Evolutionary conservation across 768 basidiomycete species (phyloP).

Genomic region (Russula foetens): DNA sequence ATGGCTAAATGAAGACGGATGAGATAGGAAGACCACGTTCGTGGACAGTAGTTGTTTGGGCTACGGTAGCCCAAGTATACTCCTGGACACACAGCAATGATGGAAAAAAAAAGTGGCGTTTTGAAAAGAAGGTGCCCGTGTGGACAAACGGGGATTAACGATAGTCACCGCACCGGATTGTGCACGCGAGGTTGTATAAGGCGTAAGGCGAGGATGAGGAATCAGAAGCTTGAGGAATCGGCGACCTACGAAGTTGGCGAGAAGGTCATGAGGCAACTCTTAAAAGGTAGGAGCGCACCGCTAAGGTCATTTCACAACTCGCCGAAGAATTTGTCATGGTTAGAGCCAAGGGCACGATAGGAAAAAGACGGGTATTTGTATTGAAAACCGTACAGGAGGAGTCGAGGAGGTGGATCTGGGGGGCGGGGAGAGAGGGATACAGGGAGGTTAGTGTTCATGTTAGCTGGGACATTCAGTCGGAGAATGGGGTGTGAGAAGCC

Average conservation of each 20-base stretch:
- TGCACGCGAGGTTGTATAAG: too few species aligned
- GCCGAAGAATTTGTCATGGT: not conserved
- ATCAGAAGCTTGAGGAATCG: not conserved
- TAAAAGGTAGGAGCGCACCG: not conserved
- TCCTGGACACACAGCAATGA: too few species aligned
- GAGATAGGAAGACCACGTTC: not conserved
- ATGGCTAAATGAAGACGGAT: not conserved
- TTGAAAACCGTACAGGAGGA: not conserved
- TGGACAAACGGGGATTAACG: not conserved
- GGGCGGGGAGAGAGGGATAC: not conserved
- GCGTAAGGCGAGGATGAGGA: too few species aligned
- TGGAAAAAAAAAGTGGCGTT: not conserved
- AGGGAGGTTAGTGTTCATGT: not conserved
- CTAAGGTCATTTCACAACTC: not conserved
- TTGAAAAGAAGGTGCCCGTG: not conserved
- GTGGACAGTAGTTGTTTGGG: too few species aligned
- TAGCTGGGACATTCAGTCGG: constrained; percentile 2
- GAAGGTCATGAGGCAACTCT: constrained; percentile 2
- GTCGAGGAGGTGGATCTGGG: not conserved
- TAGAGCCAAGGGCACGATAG: not conserved
- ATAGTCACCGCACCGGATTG: not conserved
- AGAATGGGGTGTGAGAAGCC: constrained; percentile 11
- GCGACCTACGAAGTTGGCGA: not conserved
- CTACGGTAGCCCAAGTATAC: too few species aligned
- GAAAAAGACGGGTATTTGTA: not conserved